Conservation (phyloP, 345 rosid species). For the Salix viminalis region DNA sequence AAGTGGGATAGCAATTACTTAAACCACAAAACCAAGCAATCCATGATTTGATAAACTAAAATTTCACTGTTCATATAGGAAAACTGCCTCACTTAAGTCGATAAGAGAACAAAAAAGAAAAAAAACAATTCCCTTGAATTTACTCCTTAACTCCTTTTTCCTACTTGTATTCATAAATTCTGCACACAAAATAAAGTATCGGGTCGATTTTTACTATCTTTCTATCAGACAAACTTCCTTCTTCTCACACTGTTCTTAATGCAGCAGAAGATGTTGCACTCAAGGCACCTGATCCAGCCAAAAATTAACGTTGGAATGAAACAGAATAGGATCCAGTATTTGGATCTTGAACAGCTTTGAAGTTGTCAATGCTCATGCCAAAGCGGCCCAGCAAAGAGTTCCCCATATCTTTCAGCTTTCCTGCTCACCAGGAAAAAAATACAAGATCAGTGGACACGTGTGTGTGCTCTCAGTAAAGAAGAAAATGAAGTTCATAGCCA, state of each 20-base stretch:
- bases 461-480: not conserved
- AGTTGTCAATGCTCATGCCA: constrained; percentile 92
- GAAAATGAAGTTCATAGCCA: not conserved
- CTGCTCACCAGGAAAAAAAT: constrained; percentile 35
- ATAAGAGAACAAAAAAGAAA: not conserved
- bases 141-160: not conserved
- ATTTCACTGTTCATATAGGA: not conserved
- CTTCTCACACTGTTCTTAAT: not conserved
- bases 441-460: not conserved
- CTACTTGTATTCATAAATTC: not conserved
- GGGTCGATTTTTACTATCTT: not conserved
- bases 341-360: constrained; percentile 94
- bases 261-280: not conserved
- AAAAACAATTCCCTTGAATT: not conserved
- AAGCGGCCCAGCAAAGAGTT: constrained; percentile 74
- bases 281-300: not conserved
- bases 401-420: constrained; percentile 87
- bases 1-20: not conserved
- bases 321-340: constrained; percentile 88
- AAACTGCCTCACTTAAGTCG: not conserved
- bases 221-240: not conserved
- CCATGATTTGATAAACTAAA: not conserved
- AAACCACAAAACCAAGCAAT: not conserved
- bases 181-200: not conserved
- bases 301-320: constrained; percentile 55